A percentile compares a stretch with the other conserved stretches of the same genome.
Evolutionary conservation across 345 rosid species (phyloP).

Genomic region (Boechera divaricarpa): DNA sequence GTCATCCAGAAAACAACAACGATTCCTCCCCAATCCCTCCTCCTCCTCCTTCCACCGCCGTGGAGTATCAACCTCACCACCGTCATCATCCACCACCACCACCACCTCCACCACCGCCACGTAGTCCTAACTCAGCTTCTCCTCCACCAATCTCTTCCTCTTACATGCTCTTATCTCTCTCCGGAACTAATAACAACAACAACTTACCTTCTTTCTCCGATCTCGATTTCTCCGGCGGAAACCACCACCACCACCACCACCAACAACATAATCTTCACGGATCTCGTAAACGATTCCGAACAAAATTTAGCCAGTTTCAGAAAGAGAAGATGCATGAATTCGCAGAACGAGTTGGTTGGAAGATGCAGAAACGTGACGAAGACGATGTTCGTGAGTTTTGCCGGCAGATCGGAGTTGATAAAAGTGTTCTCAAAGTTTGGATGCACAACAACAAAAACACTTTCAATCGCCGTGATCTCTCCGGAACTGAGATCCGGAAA

Average conservation of each 20-base stretch:
- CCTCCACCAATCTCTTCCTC: slow-evolving; percentile 78
- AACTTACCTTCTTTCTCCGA: slow-evolving; percentile 43
- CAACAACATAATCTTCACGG: slow-evolving; percentile 31
- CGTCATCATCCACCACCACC: slow-evolving; percentile 78
- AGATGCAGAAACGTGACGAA: slow-evolving; percentile 93
- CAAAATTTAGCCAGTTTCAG: slow-evolving; percentile 72
- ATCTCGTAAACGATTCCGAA: slow-evolving; percentile 67
- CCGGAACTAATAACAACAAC: slow-evolving; percentile 52
- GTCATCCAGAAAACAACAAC: slow-evolving; percentile 59
- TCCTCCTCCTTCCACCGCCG: slow-evolving; percentile 29
- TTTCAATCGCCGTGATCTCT: slow-evolving; percentile 47
- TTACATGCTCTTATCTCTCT: slow-evolving; percentile 77
- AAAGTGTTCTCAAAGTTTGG: slow-evolving; percentile 82
- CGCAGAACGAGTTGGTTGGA: slow-evolving; percentile 83
- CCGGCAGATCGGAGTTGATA: slow-evolving; percentile 72
- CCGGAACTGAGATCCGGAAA: slow-evolving; percentile 27
- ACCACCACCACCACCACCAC: slow-evolving; percentile 25
- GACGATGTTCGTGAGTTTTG: slow-evolving; percentile 71
- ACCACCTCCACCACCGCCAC: slow-evolving; percentile 33
- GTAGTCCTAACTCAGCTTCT: slow-evolving; percentile 78
- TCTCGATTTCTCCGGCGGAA: slow-evolving; percentile 27
- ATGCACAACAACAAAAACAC: slow-evolving; percentile 96
- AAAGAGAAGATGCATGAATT: slow-evolving; percentile 78
- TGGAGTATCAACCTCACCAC: slow-evolving; percentile 70
- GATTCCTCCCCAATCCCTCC: slow-evolving; percentile 22